Evolutionary conservation across 2,329 filamentous ascomycete genomes (phyloP).

Genomic region (Pseudofabraea citricarpa): DNA sequence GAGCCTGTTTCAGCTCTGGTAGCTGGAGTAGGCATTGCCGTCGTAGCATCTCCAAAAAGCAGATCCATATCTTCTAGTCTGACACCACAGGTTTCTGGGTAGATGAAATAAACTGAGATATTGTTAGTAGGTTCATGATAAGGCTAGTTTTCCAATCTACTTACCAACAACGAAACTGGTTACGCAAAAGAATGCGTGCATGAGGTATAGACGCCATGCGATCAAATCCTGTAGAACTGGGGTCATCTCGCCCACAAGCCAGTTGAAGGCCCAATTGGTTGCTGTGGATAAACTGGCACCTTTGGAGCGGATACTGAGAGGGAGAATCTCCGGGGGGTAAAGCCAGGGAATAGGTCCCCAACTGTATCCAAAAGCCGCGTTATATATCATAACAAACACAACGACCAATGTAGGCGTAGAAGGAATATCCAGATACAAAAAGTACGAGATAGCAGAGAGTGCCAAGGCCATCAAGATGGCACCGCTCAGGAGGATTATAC

Average conservation of each 20-base stretch:
- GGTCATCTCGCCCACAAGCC: constrained; percentile 92
- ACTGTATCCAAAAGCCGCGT: constrained; percentile 92
- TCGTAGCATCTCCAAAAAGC: constrained; percentile 89
- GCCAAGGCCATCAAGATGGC: constrained; percentile 87
- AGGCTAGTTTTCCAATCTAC: constrained; percentile 26
- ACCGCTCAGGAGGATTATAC: constrained; percentile 83
- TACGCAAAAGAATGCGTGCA: constrained; percentile 96
- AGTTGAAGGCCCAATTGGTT: constrained; percentile 98
- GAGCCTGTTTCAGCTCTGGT: constrained; percentile 77
- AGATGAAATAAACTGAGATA: constrained; percentile 85
- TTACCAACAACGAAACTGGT: constrained; percentile 93
- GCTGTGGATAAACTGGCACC: constrained; percentile 94
- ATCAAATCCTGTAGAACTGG: constrained; percentile 90
- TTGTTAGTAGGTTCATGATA: background rate
- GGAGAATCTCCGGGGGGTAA: constrained; percentile 97
- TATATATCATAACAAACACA: constrained; percentile 96
- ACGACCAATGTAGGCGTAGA: constrained; percentile 82
- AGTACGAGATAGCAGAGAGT: constrained; percentile 88
- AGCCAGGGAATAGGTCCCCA: constrained; percentile 99
- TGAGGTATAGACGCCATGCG: constrained; percentile 86
- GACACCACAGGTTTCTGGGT: constrained; percentile 93
- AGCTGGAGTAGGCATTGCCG: constrained; percentile 73
- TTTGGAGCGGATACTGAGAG: constrained; percentile 93
- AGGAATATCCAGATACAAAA: constrained; percentile 79
- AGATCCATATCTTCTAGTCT: constrained; percentile 95